These are phyloP conservation scores for Suhomyces sp. DNA, from an alignment of 805 yeast species.

Conservation along the genomic window DNA sequence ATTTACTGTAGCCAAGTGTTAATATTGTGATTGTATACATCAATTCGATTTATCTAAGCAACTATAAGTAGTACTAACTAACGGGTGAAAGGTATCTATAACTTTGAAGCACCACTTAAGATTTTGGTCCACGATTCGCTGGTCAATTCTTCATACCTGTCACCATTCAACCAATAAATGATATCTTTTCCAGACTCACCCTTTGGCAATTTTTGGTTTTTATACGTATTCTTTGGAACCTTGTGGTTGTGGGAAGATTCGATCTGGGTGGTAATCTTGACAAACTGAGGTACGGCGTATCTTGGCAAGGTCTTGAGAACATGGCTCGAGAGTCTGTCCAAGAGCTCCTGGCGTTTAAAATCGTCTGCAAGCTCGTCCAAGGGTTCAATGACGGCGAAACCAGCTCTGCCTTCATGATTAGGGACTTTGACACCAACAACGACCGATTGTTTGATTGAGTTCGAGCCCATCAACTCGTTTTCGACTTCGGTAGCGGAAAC, in stretches of 20 bases:
- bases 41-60: neutral
- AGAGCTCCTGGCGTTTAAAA: slow-evolving; percentile 33
- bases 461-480: slow-evolving; percentile 55
- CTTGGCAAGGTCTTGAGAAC: slow-evolving; percentile 55
- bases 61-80: neutral
- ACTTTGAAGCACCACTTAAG: slow-evolving; percentile 37
- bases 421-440: slow-evolving; percentile 88
- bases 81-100: slow-evolving; percentile 14
- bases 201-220: slow-evolving; percentile 65
- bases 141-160: slow-evolving; percentile 56
- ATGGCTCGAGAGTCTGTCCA: slow-evolving; percentile 29
- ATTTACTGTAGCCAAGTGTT: too few relatives aligned
- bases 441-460: slow-evolving; percentile 59
- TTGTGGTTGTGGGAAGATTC: slow-evolving; percentile 79
- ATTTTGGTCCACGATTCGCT: slow-evolving; percentile 52
- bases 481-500: slow-evolving; percentile 94
- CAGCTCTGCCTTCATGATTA: slow-evolving; percentile 91
- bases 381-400: slow-evolving; percentile 75
- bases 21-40: too few relatives aligned
- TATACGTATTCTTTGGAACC: slow-evolving; percentile 65
- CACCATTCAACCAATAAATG: slow-evolving; percentile 67
- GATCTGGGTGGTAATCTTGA: slow-evolving; percentile 61
- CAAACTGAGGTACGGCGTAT: slow-evolving; percentile 82
- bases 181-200: slow-evolving; percentile 58
- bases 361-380: slow-evolving; percentile 27